phyloP scores from a whole-genome alignment of 2,329 filamentous ascomycete species.

The Pyrenophora tritici-repentis region DNA sequence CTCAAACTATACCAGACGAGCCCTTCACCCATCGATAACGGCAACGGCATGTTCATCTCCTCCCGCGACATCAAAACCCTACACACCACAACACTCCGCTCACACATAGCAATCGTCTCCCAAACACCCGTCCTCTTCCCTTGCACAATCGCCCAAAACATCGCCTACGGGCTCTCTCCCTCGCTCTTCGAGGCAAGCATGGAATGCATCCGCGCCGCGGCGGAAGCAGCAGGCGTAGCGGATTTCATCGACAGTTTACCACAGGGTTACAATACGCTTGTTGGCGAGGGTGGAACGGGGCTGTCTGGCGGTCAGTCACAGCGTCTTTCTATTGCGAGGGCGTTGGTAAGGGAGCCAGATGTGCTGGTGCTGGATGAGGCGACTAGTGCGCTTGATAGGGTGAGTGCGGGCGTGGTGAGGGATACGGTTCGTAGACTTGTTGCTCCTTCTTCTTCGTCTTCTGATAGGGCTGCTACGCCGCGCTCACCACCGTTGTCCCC shows the following conservation, averaged over 20 bases:
- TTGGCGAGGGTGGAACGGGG: conserved; percentile 76
- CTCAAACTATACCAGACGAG: conserved; percentile 67
- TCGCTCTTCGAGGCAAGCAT: conserved; percentile 57
- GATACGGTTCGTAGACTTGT: conserved; percentile 64
- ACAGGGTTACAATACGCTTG: conserved; percentile 69
- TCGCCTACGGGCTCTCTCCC: conserved; percentile 73
- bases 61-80: conserved; percentile 62
- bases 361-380: conserved; percentile 86
- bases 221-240: conserved; percentile 69
- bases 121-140: conserved; percentile 80
- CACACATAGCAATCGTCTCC: conserved; percentile 68
- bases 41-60: conserved; percentile 62
- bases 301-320: conserved; percentile 85
- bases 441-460: neutral
- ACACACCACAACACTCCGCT: conserved; percentile 64
- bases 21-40: conserved; percentile 12
- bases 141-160: conserved; percentile 76
- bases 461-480: neutral
- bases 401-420: conserved; percentile 68
- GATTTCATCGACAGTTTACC: conserved; percentile 77
- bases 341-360: conserved; percentile 71
- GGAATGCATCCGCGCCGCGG: conserved; percentile 53
- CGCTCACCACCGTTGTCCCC: neutral
- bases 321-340: conserved; percentile 78
- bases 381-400: conserved; percentile 76